These are phyloP conservation scores for Misopates orontium DNA, from an alignment of 257 asterid genomes.

Conservation along the genomic window DNA sequence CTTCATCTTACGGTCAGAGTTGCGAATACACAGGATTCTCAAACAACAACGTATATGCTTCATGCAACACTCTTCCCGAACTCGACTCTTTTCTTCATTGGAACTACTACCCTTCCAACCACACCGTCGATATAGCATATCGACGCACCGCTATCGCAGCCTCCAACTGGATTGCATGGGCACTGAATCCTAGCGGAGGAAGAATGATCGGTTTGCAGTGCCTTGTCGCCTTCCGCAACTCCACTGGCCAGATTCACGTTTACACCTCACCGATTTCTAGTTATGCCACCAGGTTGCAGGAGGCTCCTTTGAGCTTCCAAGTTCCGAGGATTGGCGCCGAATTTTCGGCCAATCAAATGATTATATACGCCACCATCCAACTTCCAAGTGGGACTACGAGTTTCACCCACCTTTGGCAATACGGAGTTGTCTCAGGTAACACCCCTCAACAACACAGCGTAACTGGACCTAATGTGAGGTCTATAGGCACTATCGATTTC, in stretches of 20 bases:
- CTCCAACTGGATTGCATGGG: slow-evolving; percentile 68
- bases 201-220: slow-evolving; percentile 60
- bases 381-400: slow-evolving; percentile 55
- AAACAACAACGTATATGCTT: slow-evolving; percentile 25
- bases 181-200: slow-evolving; percentile 42
- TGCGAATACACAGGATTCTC: slow-evolving; percentile 39
- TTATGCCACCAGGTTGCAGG: neutral
- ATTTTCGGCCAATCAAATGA: slow-evolving; percentile 31
- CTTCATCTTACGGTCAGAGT: slow-evolving; percentile 32
- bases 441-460: slow-evolving; percentile 23
- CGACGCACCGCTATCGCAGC: slow-evolving; percentile 44
- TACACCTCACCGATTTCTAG: slow-evolving; percentile 49
- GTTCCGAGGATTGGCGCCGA: slow-evolving; percentile 51
- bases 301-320: slow-evolving; percentile 51
- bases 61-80: slow-evolving; percentile 50
- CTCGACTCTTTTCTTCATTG: slow-evolving; percentile 66
- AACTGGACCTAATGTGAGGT: slow-evolving; percentile 27
- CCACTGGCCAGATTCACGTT: slow-evolving; percentile 32
- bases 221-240: slow-evolving; percentile 53
- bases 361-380: slow-evolving; percentile 59
- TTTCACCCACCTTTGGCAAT: slow-evolving; percentile 74
- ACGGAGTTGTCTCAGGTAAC: slow-evolving; percentile 46
- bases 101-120: slow-evolving; percentile 51
- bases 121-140: slow-evolving; percentile 61
- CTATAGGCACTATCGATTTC: slow-evolving; percentile 54